Percentiles rank a stretch among this genome's conserved stretches.
phyloP scores from a whole-genome alignment of 2,329 filamentous ascomycete genomes.

The Fusarium sp. region DNA sequence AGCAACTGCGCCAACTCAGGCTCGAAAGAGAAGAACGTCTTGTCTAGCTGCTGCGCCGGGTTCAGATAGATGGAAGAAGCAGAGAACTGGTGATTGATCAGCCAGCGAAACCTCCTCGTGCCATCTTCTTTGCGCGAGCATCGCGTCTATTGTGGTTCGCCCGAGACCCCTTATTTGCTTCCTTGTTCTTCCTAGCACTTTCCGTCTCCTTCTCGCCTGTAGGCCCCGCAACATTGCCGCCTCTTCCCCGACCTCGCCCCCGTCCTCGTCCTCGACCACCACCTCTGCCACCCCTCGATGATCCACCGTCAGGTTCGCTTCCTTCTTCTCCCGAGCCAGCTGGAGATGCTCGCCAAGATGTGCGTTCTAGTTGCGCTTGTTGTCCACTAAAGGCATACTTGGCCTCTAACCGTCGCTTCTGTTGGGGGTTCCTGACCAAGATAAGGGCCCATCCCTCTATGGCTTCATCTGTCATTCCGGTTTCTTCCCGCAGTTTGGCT shows the following conservation, averaged over 20 bases:
- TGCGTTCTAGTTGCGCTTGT: conserved; percentile 72
- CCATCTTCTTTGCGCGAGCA: conserved; percentile 72
- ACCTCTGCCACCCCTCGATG: conserved; percentile 58
- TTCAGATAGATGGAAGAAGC: conserved; percentile 32
- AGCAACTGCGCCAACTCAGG: conserved; percentile 14
- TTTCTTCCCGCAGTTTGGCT: conserved; percentile 74
- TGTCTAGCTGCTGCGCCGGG: not conserved
- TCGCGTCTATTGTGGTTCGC: conserved; percentile 90
- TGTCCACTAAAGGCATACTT: conserved; percentile 74
- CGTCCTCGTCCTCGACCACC: conserved; percentile 59
- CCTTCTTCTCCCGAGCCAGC: conserved; percentile 67
- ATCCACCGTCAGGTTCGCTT: conserved; percentile 58
- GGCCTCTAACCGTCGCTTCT: conserved; percentile 74
- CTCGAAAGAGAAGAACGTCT: conserved; percentile 26
- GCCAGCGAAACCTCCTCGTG: conserved; percentile 56
- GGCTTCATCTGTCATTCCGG: conserved; percentile 90
- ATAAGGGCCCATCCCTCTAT: conserved; percentile 96
- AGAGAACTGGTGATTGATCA: conserved; percentile 37
- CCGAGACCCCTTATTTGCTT: conserved; percentile 81
- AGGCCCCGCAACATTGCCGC: conserved; percentile 71
- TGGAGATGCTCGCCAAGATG: conserved; percentile 69
- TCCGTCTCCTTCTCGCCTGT: conserved; percentile 78
- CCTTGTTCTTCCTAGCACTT: conserved; percentile 77
- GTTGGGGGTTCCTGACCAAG: conserved; percentile 76
- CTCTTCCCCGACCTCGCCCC: conserved; percentile 61